These are phyloP conservation scores for Phytophthora europaea DNA, from an alignment of 352 stramenopile genomes.

Conservation along the genomic window DNA sequence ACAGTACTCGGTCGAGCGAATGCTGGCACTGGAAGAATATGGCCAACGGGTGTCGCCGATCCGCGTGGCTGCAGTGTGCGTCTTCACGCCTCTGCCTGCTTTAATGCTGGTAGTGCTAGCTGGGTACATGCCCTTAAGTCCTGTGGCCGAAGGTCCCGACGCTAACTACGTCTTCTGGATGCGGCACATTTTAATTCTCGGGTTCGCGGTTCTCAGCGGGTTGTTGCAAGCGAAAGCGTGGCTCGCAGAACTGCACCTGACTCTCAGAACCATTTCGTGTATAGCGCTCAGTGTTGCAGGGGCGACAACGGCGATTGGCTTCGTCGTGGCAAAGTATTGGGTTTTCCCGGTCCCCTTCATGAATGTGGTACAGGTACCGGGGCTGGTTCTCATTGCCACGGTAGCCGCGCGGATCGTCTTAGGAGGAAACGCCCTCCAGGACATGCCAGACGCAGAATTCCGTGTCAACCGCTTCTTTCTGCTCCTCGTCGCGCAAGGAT, in stretches of 20 bases:
- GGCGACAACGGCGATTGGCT: background rate
- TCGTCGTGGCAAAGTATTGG: conserved; percentile 16
- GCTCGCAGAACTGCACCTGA: conserved; percentile 36
- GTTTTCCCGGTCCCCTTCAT: background rate
- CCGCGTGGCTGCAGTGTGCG: background rate
- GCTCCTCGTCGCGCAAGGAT: conserved; percentile 32
- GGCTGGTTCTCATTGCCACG: too few species aligned
- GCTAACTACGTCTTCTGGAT: conserved; percentile 48
- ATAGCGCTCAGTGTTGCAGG: background rate
- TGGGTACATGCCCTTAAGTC: conserved; percentile 24
- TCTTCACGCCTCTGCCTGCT: background rate
- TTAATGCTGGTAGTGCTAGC: background rate
- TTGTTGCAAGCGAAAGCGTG: conserved; percentile 39
- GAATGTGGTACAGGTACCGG: too few species aligned
- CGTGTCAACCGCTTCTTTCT: conserved; percentile 39
- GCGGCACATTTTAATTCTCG: conserved; percentile 25
- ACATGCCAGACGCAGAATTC: conserved; percentile 28
- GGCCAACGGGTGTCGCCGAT: background rate
- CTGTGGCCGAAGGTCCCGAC: conserved; percentile 14
- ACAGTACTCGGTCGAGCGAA: conserved; percentile 44
- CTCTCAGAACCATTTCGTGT: background rate
- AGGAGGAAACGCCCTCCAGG: conserved; percentile 7
- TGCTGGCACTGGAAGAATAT: conserved; percentile 42
- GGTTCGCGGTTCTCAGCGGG: conserved; percentile 4
- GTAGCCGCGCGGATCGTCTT: conserved; percentile 12